phyloP scores from a whole-genome alignment of 306 rosid genomes.

The Cucurbita maxima region DNA sequence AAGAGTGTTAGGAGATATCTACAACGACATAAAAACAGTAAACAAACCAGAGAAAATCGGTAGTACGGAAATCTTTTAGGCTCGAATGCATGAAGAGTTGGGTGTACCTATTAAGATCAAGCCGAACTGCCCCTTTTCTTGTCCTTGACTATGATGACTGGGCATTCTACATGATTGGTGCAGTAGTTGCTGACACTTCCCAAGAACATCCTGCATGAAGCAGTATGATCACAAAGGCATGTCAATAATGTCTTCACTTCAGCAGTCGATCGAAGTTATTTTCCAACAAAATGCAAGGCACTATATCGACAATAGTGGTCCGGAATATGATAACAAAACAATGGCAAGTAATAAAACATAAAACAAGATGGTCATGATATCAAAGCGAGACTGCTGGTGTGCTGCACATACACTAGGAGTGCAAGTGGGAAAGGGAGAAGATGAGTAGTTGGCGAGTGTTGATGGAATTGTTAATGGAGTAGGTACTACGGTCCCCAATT shows the following conservation, averaged over 20 bases:
- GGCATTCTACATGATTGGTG: constrained; percentile 54
- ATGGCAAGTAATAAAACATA: not conserved
- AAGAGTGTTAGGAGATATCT: not conserved
- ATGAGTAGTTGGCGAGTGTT: not conserved
- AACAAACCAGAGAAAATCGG: not conserved
- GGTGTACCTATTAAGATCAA: constrained; percentile 23
- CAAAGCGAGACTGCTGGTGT: not conserved
- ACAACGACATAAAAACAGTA: not conserved
- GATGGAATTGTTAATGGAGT: not conserved
- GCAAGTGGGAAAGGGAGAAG: not conserved
- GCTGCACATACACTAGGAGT: not conserved
- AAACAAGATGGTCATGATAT: not conserved
- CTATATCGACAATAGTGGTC: not conserved
- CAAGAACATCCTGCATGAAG: constrained; percentile 60
- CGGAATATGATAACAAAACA: not conserved
- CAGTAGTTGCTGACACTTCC: constrained; percentile 92
- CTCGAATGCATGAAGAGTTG: not conserved
- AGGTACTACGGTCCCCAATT: not conserved
- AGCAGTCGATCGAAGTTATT: not conserved
- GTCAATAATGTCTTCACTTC: not conserved
- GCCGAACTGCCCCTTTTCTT: constrained; percentile 11
- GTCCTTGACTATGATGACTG: constrained; percentile 57
- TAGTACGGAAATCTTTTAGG: not conserved
- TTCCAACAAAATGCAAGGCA: not conserved
- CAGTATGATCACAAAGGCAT: not conserved